Evolutionary conservation across 2,329 filamentous ascomycete species (phyloP).

Genomic region (Akanthomyces lecanii): DNA sequence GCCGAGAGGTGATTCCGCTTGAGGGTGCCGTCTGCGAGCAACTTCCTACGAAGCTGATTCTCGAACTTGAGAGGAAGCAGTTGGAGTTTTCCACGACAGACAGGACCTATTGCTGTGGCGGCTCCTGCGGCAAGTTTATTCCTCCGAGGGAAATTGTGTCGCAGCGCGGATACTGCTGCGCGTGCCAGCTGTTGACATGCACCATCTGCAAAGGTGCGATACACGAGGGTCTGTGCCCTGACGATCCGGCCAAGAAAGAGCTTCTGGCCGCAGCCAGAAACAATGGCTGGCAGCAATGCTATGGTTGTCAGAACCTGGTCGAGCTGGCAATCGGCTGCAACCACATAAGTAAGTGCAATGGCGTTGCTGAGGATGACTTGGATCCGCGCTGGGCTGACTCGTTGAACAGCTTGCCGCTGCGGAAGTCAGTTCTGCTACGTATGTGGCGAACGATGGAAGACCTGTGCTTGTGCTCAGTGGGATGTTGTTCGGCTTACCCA

Average conservation of each 20-base stretch:
- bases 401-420: slow-evolving; percentile 37
- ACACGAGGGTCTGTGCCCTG: slow-evolving; percentile 32
- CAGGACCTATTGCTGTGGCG: too few species aligned
- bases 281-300: slow-evolving; percentile 48
- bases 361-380: too few species aligned
- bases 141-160: neutral
- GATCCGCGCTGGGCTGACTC: too few species aligned
- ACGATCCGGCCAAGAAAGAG: slow-evolving; percentile 36
- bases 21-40: too few species aligned
- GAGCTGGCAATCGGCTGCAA: slow-evolving; percentile 46
- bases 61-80: too few species aligned
- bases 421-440: slow-evolving; percentile 42
- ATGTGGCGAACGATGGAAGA: slow-evolving; percentile 40
- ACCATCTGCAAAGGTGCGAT: neutral
- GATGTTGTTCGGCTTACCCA: slow-evolving; percentile 25
- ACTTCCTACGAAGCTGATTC: too few species aligned
- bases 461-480: slow-evolving; percentile 33
- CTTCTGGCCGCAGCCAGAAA: slow-evolving; percentile 36
- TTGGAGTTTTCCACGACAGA: too few species aligned
- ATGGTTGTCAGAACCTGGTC: slow-evolving; percentile 40
- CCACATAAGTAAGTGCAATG: slow-evolving; percentile 48
- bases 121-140: neutral
- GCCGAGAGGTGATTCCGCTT: too few species aligned
- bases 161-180: neutral
- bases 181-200: neutral